A percentile compares a stretch with the other conserved stretches of the same genome.
Evolutionary conservation across 192 early-diverging fungal species (phyloP).

Genomic region (Radiomyces spectabilis): DNA sequence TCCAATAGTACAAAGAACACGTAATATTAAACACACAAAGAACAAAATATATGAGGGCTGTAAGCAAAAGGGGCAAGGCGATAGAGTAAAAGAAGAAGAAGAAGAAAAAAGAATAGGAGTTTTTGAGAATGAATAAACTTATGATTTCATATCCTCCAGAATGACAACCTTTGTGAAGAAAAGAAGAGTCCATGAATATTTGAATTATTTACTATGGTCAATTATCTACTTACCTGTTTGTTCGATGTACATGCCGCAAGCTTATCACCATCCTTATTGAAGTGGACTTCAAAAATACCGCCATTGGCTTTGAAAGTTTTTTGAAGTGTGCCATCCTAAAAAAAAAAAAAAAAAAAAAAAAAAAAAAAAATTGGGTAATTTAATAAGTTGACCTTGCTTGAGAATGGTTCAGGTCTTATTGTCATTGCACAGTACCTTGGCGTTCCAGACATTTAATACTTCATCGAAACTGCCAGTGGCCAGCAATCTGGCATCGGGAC

Average conservation of each 20-base stretch:
- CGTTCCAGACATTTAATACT: conserved; percentile 68
- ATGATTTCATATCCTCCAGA: conserved; percentile 25
- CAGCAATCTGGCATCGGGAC: conserved; percentile 62
- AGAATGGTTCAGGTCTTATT: not conserved
- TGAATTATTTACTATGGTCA: not conserved
- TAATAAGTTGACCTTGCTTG: not conserved
- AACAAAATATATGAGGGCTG: too few species aligned
- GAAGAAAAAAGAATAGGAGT: not conserved
- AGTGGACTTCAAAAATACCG: conserved; percentile 54
- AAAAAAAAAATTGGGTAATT: not conserved
- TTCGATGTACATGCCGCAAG: conserved; percentile 50
- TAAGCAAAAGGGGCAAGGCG: too few species aligned
- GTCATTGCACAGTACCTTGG: conserved; percentile 31
- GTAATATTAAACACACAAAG: too few species aligned
- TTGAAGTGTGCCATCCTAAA: conserved; percentile 38
- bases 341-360: not conserved
- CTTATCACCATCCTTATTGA: conserved; percentile 48
- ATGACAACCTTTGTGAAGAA: conserved; percentile 9
- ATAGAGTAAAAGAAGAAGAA: not conserved
- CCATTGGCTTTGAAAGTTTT: conserved; percentile 49
- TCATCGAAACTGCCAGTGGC: conserved; percentile 77
- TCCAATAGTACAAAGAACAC: too few species aligned
- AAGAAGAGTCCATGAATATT: not conserved
- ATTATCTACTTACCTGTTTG: conserved; percentile 28
- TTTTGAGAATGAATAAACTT: not conserved